Evolutionary conservation across 148 eudicot genomes (phyloP).

Genomic region (Chenopodium formosanum): DNA sequence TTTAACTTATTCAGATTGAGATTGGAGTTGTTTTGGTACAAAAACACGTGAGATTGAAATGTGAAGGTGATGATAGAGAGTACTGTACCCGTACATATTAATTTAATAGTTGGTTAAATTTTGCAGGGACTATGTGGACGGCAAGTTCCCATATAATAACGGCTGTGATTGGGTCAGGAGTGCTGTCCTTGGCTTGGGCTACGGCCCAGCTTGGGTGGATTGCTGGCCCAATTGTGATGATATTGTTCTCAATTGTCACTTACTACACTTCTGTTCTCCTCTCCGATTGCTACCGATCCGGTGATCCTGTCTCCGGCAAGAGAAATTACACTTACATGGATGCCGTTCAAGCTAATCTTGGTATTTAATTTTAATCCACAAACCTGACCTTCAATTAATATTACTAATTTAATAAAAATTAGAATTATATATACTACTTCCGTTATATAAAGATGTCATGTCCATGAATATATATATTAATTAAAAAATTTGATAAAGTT

Average conservation of each 20-base stretch:
- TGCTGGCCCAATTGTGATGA: conserved; percentile 67
- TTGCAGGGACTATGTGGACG: conserved; percentile 64
- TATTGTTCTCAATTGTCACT: conserved; percentile 66
- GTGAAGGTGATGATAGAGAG: too few species aligned
- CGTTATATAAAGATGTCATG: too few species aligned
- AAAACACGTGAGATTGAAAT: background rate
- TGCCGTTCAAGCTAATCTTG: conserved; percentile 64
- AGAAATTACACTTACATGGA: conserved; percentile 87
- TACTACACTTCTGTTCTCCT: conserved; percentile 73
- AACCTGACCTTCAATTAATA: background rate
- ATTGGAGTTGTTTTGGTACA: background rate
- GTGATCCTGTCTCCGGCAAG: conserved; percentile 65
- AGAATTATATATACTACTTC: too few species aligned
- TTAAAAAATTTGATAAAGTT: too few species aligned
- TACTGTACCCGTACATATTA: too few species aligned
- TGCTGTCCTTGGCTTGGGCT: conserved; percentile 75
- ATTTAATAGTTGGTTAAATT: too few species aligned
- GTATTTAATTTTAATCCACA: conserved; percentile 24
- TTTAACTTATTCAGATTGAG: too few species aligned
- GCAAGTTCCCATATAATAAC: conserved; percentile 87
- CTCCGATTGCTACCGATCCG: conserved; percentile 65
- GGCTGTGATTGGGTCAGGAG: conserved; percentile 86
- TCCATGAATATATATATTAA: too few species aligned
- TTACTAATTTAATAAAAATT: too few species aligned
- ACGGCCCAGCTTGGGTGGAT: conserved; percentile 80